These are phyloP conservation scores for Paulownia fortunei DNA, from an alignment of 257 asterid species.

Conservation along the genomic window DNA sequence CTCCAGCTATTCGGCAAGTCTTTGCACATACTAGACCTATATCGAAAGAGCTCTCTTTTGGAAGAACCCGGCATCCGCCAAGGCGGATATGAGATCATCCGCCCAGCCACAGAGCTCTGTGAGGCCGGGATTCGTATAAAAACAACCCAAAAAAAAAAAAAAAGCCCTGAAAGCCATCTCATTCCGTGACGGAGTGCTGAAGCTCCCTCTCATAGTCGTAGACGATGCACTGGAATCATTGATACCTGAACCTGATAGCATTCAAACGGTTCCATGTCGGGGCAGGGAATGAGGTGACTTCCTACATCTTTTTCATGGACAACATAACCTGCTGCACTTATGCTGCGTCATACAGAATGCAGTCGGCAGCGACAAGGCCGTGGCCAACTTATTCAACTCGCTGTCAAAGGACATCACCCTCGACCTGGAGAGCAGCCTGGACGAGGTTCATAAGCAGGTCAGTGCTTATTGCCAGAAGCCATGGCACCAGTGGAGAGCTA, in stretches of 20 bases:
- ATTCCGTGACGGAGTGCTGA: conserved; percentile 46
- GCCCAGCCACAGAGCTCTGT: conserved; percentile 59
- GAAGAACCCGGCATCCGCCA: conserved; percentile 20
- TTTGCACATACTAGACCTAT: conserved; percentile 41
- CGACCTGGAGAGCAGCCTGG: conserved; percentile 49
- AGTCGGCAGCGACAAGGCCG: conserved; percentile 61
- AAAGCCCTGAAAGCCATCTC: conserved; percentile 59
- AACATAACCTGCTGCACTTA: conserved; percentile 54
- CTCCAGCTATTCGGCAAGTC: conserved; percentile 6
- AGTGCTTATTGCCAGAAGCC: conserved; percentile 49
- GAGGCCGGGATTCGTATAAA: conserved; percentile 60
- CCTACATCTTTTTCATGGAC: conserved; percentile 65
- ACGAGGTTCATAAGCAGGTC: conserved; percentile 39
- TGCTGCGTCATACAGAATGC: conserved; percentile 54
- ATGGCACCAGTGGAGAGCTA: conserved; percentile 54
- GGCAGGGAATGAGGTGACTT: conserved; percentile 58
- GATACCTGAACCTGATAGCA: conserved; percentile 59
- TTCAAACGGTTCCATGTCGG: conserved; percentile 61
- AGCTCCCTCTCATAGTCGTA: conserved; percentile 51
- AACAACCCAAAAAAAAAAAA: conserved; percentile 31
- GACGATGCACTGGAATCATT: conserved; percentile 54
- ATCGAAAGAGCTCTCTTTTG: conserved; percentile 23
- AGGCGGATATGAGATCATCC: conserved; percentile 44
- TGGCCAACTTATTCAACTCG: conserved; percentile 58
- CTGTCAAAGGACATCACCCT: conserved; percentile 52